These are phyloP conservation scores for Quercus glauca DNA, from an alignment of 306 rosid genomes.

Conservation along the genomic window DNA sequence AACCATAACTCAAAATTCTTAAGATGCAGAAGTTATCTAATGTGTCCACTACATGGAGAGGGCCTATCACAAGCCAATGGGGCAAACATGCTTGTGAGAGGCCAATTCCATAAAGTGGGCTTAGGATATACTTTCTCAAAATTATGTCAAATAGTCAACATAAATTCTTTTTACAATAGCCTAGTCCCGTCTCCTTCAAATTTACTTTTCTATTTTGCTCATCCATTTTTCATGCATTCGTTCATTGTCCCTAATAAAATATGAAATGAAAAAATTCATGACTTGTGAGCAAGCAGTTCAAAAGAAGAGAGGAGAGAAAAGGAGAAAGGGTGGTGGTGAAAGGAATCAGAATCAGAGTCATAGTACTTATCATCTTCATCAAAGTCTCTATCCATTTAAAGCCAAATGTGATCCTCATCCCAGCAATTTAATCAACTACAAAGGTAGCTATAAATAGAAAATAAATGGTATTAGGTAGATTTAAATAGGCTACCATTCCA, in stretches of 20 bases:
- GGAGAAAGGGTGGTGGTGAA: background rate
- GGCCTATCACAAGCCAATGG: no score
- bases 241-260: background rate
- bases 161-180: no score
- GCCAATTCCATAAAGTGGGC: no score
- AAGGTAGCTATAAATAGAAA: background rate
- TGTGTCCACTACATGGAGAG: no score
- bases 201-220: no score
- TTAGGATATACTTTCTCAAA: no score
- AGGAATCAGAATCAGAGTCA: conserved; percentile 6
- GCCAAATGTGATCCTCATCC: conserved; percentile 51
- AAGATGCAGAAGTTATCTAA: no score
- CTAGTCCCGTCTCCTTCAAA: no score
- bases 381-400: conserved; percentile 7
- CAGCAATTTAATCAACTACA: conserved; percentile 20
- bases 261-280: background rate
- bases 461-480: background rate
- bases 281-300: background rate
- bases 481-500: background rate
- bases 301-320: background rate
- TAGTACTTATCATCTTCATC: conserved; percentile 20
- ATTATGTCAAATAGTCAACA: no score
- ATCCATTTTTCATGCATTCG: background rate
- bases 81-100: no score
- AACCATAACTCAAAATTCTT: no score